Evolutionary conservation across 441 rosid genomes (phyloP), one percentile per base, ranked within the genome.

Genomic region (Pelargonium myrrhifolium): DNA sequence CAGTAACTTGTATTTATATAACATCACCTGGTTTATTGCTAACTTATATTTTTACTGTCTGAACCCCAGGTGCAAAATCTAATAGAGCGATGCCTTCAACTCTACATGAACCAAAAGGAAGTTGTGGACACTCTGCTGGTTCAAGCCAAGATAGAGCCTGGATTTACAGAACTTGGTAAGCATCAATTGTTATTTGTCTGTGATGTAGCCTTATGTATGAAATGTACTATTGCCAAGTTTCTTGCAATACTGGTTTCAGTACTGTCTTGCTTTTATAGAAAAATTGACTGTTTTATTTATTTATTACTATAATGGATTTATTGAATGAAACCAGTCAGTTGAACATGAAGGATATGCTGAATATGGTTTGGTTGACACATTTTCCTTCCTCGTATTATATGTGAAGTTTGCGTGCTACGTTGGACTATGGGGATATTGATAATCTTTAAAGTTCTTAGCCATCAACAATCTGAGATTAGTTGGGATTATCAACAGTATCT

Each of bases 71-170:
- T 95, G 74, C 98, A 92, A 79, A 92, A 90, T 85, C 90, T 92
- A 35, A 95, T 95, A 64, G 98, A 95, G 74, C 78, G 97, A 51
- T 95, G 99, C 56, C 97, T 95, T 68, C 99, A 92, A 35, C 82
- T 95, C 69, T 90, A 95, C 84, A 95, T 92, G 98, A 89, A 86
- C 64, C 96, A 85, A 81, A 85, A 81, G 76, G 99, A 95, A 82
- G 99, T 92, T 7, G 87, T 89, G 71, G 88, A 90, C 20, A 92
- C 97, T 43, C 77, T 95, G 71, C 80, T 86, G 71, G 88, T 70
- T 65, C 93, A 86, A 72, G 99, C 99, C 67, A 92, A 90, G 79
- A 92, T 95, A 76, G 98, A 95, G 81, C 99, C 98, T 70, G 93
- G 94, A 20, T 95, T 95, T 75, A 95, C 99, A 55, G 95, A 95